Evolutionary conservation across 108 stramenopile species (phyloP), one percentile per base, ranked within the genome.

Genomic region (Fistulifera pelliculosa): DNA sequence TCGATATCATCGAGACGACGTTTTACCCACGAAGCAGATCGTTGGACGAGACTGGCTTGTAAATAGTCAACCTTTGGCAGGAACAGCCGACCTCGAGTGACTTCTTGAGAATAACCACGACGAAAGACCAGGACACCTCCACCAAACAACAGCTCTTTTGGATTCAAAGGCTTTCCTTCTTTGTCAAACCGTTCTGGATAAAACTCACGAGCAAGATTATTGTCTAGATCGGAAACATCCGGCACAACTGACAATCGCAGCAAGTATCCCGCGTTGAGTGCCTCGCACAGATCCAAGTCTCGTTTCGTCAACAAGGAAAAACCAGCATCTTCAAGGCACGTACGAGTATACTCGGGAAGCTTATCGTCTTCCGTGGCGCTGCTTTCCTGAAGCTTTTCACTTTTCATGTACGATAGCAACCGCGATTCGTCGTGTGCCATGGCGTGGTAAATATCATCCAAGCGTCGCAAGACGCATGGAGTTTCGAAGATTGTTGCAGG

Each of bases 51-150:
- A 56, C 65, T 76, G 41, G 85, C 75, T 62, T 91, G 90, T n/a
- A 91, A 52, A 55, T 91, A 91, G 54, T 91, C 85, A 2, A 91
- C 27, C 54, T 91, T 91, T 14, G 78, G 83, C 0, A 83, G 71
- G 0, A 79, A 43, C 12, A 85, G 59, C n/a, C 90, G 62, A 12
- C 80, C 84, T 45, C 59, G 69, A 12, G 82, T 91, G 0, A 77
- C 60, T 64, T 91, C 90, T 41, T 62, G 63, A 3, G 73, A 70
- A 55, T 91, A 91, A 25, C 85, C 90, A 61, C 85, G 52, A 43
- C 83, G 79, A 72, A 63, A 91, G 15, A 91, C 65, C 10, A 87
- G 66, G 0, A 86, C 71, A 24, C 64, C 62, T 12, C 81, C 85
- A 52, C 74, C 83, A 58, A 85, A 87, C 13, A 84, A 62, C 8